Conservation (phyloP, 305 asterid genomes). For the Nicotiana rustica region DNA sequence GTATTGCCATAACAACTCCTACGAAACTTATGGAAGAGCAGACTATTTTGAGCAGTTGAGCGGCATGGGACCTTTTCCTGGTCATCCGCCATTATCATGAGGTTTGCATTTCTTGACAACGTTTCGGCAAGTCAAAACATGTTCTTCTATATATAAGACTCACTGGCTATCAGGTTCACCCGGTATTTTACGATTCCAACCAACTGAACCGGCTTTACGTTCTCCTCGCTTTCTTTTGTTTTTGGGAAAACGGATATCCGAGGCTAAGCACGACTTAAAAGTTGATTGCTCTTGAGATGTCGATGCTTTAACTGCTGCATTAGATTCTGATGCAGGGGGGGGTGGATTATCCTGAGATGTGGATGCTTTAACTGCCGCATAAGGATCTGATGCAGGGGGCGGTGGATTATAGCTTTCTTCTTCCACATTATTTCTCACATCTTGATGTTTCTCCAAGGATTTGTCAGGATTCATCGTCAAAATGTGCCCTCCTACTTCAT, state of each 20-base stretch:
- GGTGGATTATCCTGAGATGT: slow-evolving; percentile 41
- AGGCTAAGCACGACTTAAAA: slow-evolving; percentile 54
- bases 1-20: neutral
- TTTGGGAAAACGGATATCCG: slow-evolving; percentile 68
- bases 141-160: neutral
- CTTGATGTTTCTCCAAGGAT: slow-evolving; percentile 53
- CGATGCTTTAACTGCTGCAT: slow-evolving; percentile 40
- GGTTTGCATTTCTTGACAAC: slow-evolving; percentile 4
- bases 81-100: slow-evolving; percentile 17
- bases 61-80: neutral
- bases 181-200: slow-evolving; percentile 73
- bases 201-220: slow-evolving; percentile 74
- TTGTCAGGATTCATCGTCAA: slow-evolving; percentile 42
- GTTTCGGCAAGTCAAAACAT: slow-evolving; percentile 1
- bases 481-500: slow-evolving; percentile 61
- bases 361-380: slow-evolving; percentile 40
- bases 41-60: slow-evolving; percentile 9
- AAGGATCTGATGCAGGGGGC: slow-evolving; percentile 39
- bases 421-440: slow-evolving; percentile 57
- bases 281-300: slow-evolving; percentile 44
- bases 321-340: slow-evolving; percentile 39
- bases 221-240: slow-evolving; percentile 90
- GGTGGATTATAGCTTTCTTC: slow-evolving; percentile 57
- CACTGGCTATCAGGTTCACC: slow-evolving; percentile 62
- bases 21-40: neutral